phyloP scores from a whole-genome alignment of 495 filamentous ascomycete species.

The Penicillium pulvis region DNA sequence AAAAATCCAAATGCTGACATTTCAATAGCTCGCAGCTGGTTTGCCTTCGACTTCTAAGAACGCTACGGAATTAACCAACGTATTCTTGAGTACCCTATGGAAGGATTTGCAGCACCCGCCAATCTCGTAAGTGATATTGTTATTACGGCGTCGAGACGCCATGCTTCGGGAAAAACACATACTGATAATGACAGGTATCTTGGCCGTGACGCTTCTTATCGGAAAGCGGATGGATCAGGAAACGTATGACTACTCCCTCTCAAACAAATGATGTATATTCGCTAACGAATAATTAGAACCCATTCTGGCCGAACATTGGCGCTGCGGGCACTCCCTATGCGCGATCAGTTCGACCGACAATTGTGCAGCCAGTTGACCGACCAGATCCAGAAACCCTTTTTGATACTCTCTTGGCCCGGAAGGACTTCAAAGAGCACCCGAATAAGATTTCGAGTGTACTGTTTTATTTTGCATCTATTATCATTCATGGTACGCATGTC shows the following conservation, averaged over 20 bases:
- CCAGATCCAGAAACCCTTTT: conserved; percentile 81
- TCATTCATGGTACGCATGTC: conserved; percentile 68
- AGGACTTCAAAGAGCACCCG: conserved; percentile 63
- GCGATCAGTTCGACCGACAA: conserved; percentile 66
- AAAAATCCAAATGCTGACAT: conserved; percentile 1
- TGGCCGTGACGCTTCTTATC: conserved; percentile 57
- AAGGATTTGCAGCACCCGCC: conserved; percentile 71
- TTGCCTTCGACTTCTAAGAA: conserved; percentile 57
- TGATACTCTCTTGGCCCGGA: conserved; percentile 69
- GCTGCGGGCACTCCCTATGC: conserved; percentile 67
- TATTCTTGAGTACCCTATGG: conserved; percentile 66
- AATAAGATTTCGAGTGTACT: conserved; percentile 85
- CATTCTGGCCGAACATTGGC: conserved; percentile 66
- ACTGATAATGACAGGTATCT: conserved; percentile 46
- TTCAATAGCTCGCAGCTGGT: conserved; percentile 38
- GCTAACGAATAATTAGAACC: conserved; percentile 41
- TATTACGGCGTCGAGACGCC: neutral
- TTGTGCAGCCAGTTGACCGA: conserved; percentile 61
- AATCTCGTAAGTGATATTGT: conserved; percentile 48
- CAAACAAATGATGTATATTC: neutral
- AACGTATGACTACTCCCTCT: conserved; percentile 48
- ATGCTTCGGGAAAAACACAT: conserved; percentile 4
- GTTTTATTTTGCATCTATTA: conserved; percentile 87
- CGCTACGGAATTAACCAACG: conserved; percentile 55
- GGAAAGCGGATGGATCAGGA: conserved; percentile 68